A percentile compares a stretch with the other conserved stretches of the same genome.
These are phyloP conservation scores for Thecaphora thlaspeos DNA, from an alignment of 1,284 basidiomycete genomes.

Conservation along the genomic window DNA sequence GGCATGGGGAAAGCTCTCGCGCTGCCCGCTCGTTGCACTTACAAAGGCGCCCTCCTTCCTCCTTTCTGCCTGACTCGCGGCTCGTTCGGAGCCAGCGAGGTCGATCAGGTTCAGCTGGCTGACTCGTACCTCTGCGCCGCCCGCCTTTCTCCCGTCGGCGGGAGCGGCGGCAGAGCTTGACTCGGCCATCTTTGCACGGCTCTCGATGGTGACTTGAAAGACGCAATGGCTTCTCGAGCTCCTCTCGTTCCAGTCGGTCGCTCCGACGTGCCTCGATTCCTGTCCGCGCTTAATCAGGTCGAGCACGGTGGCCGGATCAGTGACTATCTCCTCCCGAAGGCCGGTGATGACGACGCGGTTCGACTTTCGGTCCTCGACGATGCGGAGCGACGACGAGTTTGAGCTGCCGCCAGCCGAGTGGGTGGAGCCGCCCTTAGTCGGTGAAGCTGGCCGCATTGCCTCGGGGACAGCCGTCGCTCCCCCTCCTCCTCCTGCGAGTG, in stretches of 20 bases:
- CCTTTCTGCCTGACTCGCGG: conserved; percentile 62
- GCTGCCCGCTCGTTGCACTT: background rate
- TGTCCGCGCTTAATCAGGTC: conserved; percentile 78
- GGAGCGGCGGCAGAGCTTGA: too few species aligned
- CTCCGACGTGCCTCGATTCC: conserved; percentile 82
- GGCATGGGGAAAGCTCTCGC: background rate
- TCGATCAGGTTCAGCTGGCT: conserved; percentile 63
- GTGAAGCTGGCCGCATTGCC: conserved; percentile 14
- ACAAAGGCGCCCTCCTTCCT: conserved; percentile 61
- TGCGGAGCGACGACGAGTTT: conserved; percentile 27
- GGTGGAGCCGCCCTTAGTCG: conserved; percentile 28
- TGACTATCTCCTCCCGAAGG: conserved; percentile 63
- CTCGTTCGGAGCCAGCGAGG: conserved; percentile 64
- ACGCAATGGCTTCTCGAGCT: conserved; percentile 88
- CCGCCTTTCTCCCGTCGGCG: background rate
- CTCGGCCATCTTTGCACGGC: conserved; percentile 11
- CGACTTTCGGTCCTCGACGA: conserved; percentile 55
- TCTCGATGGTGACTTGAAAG: conserved; percentile 62
- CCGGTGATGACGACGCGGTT: conserved; percentile 61
- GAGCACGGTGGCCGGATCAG: conserved; percentile 61
- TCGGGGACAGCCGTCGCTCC: too few species aligned
- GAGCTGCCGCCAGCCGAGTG: conserved; percentile 10
- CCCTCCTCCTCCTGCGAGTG: conserved; percentile 8
- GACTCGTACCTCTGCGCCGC: conserved; percentile 42
- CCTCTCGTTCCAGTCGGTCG: conserved; percentile 95